Conservation (phyloP, 108 stramenopile species). For the Ochromonas danica region DNA sequence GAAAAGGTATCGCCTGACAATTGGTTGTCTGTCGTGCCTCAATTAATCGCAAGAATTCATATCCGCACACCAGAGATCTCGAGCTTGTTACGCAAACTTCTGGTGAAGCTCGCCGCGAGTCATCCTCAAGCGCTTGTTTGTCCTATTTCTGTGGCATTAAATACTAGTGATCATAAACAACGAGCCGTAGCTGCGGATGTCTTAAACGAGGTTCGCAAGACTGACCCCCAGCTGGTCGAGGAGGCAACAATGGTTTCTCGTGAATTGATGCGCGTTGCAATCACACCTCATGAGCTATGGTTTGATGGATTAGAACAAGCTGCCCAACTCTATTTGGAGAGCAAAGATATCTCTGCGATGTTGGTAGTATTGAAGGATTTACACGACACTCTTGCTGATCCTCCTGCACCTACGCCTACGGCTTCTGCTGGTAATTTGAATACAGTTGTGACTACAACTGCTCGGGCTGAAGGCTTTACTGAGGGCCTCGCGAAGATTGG, state of each 20-base stretch:
- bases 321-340: slow-evolving; percentile 30
- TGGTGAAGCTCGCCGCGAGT: not conserved
- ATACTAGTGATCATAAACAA: slow-evolving; percentile 31
- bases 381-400: not conserved
- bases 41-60: slow-evolving; percentile 43
- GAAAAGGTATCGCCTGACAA: not conserved
- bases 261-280: slow-evolving; percentile 37
- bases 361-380: slow-evolving; percentile 3
- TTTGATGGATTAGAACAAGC: slow-evolving; percentile 39
- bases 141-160: slow-evolving; percentile 53
- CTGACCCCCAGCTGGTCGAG: slow-evolving; percentile 1
- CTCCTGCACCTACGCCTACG: not conserved
- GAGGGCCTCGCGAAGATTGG: slow-evolving; percentile 21
- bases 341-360: slow-evolving; percentile 27
- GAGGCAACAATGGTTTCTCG: slow-evolving; percentile 31
- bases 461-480: not conserved
- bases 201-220: slow-evolving; percentile 6
- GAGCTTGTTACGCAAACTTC: not conserved
- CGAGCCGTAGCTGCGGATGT: slow-evolving; percentile 29
- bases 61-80: not conserved
- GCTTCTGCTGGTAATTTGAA: not conserved
- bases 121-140: slow-evolving; percentile 52
- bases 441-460: not conserved
- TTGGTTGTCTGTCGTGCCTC: slow-evolving; percentile 40
- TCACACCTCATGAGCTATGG: slow-evolving; percentile 43